Evolutionary conservation across 306 rosid genomes (phyloP).

Genomic region (Ormosia emarginata): DNA sequence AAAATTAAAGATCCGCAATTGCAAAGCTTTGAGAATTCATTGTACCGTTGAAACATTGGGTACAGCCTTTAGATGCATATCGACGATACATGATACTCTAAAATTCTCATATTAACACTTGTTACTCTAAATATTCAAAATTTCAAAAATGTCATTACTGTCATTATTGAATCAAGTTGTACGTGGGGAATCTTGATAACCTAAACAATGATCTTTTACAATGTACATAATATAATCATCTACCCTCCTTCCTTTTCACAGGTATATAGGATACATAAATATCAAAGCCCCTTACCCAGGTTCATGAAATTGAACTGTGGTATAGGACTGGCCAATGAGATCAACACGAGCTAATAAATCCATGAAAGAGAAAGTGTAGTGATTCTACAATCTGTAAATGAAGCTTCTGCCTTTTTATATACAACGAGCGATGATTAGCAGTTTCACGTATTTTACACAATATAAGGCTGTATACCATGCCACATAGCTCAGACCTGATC

Average conservation of each 20-base stretch:
- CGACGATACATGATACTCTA: not conserved
- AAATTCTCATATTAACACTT: not conserved
- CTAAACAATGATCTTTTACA: not conserved
- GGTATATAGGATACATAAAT: not conserved
- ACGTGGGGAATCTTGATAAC: not conserved
- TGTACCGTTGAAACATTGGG: too few species aligned
- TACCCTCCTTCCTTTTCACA: not conserved
- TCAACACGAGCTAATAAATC: not conserved
- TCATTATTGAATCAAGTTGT: not conserved
- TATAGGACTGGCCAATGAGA: not conserved
- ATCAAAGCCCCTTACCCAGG: not conserved
- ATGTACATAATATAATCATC: not conserved
- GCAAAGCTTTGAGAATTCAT: too few species aligned
- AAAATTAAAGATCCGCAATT: too few species aligned
- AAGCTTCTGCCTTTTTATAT: slow-evolving; percentile 13
- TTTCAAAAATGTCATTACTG: not conserved
- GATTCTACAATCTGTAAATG: not conserved
- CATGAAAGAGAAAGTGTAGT: not conserved
- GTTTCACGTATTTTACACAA: slow-evolving; percentile 18
- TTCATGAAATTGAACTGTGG: not conserved
- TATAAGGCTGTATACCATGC: not conserved
- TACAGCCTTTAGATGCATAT: too few species aligned
- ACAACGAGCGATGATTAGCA: not conserved
- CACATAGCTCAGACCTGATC: not conserved
- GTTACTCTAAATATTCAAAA: not conserved